Base-by-base conservation (phyloP, 768 basidiomycete species). In the Russula virescens region DNA sequence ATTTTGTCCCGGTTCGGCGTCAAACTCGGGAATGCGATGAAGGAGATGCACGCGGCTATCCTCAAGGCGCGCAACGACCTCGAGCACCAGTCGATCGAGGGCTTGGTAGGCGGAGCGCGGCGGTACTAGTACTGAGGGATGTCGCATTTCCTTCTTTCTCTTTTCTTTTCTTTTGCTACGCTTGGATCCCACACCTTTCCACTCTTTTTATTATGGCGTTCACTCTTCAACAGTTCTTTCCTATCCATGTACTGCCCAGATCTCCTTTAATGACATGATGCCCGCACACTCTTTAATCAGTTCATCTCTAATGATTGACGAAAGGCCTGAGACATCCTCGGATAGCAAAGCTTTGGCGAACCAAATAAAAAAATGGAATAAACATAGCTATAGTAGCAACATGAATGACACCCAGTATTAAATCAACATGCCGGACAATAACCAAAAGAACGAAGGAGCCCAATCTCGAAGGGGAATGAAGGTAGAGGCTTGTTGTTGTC, bases 81-180 rank as follows among this genome's bases (percentile, higher is more conserved):
- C 61, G 97, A 98, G 74, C 89, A 92, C 71, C 94, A 98, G 69
- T 93, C 94, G 53, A 96, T 98, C 73, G 95, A 98, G 71, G 93
- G 94, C 0, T 74, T 93, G 58, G 85, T 91, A 35, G 82, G 83
- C 31, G 55, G 63, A 8, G 68, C 77, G 61, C 78, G 83, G 68
- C 73, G 84, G 68, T 85, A 82, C 72, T 84, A 73, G 78, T 11
- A 43, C 42, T 10, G 38, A 9, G 31, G 5, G 38, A 19, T 25
- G 35, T 7, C 31, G 6, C 35, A 52, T 9, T 11, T 16, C 19
- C 16, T 6, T 53, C 34, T 40, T 35, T 34, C 11, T 23, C 40
- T 16, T 23, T 23, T 11, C 7, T 18, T 16, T 14, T 31, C 5
- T 31, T 31, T 58, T n/a, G 6, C 7, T 4, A 18, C 53, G 21